Percentiles rank a stretch among this genome's conserved stretches.
Evolutionary conservation across 2,329 filamentous ascomycete genomes (phyloP).

Genomic region (Aureobasidium sp.): DNA sequence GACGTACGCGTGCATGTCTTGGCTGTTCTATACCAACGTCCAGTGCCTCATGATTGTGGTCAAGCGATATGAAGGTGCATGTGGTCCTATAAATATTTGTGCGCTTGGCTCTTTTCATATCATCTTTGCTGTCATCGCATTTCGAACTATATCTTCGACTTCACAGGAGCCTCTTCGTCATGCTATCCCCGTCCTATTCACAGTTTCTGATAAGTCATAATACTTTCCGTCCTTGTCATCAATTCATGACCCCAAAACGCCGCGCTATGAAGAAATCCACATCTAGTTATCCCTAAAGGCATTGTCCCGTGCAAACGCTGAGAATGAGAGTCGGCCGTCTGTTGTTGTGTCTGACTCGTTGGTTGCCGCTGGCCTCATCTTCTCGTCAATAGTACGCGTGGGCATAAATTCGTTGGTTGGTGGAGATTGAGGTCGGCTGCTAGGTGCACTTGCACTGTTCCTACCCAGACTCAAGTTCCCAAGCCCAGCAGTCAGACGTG

Average conservation of each 20-base stretch:
- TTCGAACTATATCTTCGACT: neutral
- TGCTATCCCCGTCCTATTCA: neutral
- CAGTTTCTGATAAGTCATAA: neutral
- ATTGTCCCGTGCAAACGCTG: slow-evolving; percentile 15
- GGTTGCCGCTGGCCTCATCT: neutral
- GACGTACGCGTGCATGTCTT: slow-evolving; percentile 10
- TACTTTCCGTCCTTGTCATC: neutral
- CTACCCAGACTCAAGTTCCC: slow-evolving; percentile 2
- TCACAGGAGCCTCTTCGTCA: neutral
- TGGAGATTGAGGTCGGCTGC: neutral
- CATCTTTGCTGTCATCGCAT: neutral
- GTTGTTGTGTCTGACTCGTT: neutral
- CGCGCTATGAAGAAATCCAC: slow-evolving; percentile 8
- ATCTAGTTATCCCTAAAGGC: slow-evolving; percentile 12
- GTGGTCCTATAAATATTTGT: neutral
- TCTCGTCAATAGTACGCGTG: neutral
- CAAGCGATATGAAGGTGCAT: neutral
- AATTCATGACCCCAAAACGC: slow-evolving; percentile 11
- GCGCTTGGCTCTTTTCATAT: neutral
- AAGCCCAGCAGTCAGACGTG: slow-evolving; percentile 11
- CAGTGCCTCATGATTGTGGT: neutral
- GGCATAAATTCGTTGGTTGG: neutral
- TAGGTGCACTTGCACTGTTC: neutral
- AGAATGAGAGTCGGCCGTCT: slow-evolving; percentile 2
- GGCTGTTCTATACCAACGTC: neutral